phyloP scores from a whole-genome alignment of 495 filamentous ascomycete species.

The Podospora pseudoanserina region DNA sequence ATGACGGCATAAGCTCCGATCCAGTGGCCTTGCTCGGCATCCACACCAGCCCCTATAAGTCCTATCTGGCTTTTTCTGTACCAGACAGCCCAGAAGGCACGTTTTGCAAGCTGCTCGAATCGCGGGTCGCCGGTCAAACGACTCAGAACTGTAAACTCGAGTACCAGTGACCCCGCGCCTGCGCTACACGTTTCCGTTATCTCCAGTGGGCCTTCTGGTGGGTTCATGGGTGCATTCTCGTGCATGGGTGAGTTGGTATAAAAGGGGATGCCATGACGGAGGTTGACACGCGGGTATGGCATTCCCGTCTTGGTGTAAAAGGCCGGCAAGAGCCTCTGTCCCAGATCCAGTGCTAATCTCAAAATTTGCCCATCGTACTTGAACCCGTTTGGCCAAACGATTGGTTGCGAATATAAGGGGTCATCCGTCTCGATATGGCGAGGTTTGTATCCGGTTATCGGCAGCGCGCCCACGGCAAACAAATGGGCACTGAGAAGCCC shows the following conservation, averaged over 20 bases:
- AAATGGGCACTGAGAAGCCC: conserved; percentile 89
- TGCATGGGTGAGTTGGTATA: conserved; percentile 77
- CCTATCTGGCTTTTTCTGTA: conserved; percentile 75
- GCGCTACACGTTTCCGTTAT: conserved; percentile 96
- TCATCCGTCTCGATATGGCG: conserved; percentile 29
- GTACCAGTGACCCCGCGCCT: conserved; percentile 86
- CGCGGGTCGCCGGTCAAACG: conserved; percentile 80
- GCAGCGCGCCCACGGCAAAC: conserved; percentile 84
- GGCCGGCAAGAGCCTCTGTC: conserved; percentile 76
- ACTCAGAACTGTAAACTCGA: conserved; percentile 89
- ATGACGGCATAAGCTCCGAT: conserved; percentile 83
- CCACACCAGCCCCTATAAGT: conserved; percentile 86
- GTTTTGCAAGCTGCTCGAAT: conserved; percentile 84
- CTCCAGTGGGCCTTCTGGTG: conserved; percentile 51
- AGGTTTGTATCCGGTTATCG: conserved; percentile 72
- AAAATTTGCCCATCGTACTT: conserved; percentile 89
- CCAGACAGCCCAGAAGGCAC: conserved; percentile 96
- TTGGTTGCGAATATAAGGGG: conserved; percentile 45
- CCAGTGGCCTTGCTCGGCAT: conserved; percentile 90
- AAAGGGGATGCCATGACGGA: conserved; percentile 87
- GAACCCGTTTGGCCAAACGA: conserved; percentile 71
- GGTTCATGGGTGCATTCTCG: conserved; percentile 29
- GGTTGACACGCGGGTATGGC: conserved; percentile 91
- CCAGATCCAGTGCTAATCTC: conserved; percentile 79
- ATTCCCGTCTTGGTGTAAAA: conserved; percentile 86